Evolutionary conservation across 495 filamentous ascomycete genomes (phyloP), one percentile per base, ranked within the genome.

Genomic region (Extremus antarcticus): DNA sequence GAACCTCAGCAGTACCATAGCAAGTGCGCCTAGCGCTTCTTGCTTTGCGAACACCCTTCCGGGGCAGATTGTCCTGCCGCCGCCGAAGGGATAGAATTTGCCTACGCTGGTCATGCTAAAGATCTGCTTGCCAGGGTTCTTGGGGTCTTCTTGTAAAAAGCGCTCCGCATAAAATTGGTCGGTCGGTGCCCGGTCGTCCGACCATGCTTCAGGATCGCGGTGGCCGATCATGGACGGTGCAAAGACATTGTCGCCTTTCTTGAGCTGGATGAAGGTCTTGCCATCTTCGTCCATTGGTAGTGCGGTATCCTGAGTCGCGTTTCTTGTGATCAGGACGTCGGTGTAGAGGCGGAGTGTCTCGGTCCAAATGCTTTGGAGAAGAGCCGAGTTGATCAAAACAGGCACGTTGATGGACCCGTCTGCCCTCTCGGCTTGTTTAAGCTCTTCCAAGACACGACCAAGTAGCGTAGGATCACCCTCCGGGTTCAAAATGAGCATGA

Each of bases 401-500:
- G 52, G 20, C 3, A 60, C 50, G 29, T 65, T 32, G 20, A 65
- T 21, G 13, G 53, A 47, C 25, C 62, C 62, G 46, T 65, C 62
- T 19, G 48, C 13, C 19, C 43, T 48, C 47, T 54, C 46, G 13
- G 54, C 53, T 17, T 47, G n/a, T 7, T 24, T 15, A 4, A 65
- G n/a, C 43, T 65, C 63, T 10, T 47, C 50, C 50, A 60, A 29
- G 15, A 65, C 48, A 0, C 61, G 35, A n/a, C 45, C 3, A 10
- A 58, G 45, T 1, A 65, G 9, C 0, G 50, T 61, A 9, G 53
- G 47, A 29, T 65, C 61, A 8, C 25, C 61, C 1, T 51, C 39
- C 11, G 60, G 60, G 39, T 65, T 35, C 19, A 65, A 25, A 23
- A 65, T 46, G 39, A 63, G 55, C 60, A 65, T 60, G 3, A 65